phyloP scores from a whole-genome alignment of 345 rosid species.

The Crucihimalaya himalaica region DNA sequence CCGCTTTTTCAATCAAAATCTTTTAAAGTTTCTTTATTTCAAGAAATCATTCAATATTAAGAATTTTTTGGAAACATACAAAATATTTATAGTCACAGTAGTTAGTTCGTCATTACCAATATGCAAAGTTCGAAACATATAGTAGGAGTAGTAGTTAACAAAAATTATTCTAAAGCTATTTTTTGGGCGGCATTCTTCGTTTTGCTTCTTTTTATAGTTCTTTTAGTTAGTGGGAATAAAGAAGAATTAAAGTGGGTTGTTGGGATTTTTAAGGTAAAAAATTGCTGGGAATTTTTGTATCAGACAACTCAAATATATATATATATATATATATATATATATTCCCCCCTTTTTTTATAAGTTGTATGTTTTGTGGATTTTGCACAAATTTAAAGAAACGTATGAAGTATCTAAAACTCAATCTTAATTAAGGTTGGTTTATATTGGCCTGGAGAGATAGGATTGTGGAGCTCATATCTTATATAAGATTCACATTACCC shows the following conservation, averaged over 20 bases:
- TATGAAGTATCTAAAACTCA: neutral
- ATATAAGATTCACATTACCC: neutral
- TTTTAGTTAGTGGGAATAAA: constrained; percentile 39
- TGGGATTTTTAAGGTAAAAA: constrained; percentile 32
- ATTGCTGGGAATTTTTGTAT: constrained; percentile 1
- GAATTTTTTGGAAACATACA: neutral
- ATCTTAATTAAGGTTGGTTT: neutral
- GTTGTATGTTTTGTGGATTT: neutral
- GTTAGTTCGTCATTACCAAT: constrained; percentile 20
- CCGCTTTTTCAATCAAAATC: constrained; percentile 3
- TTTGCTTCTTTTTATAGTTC: constrained; percentile 41
- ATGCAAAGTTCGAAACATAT: constrained; percentile 32
- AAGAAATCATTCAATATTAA: neutral
- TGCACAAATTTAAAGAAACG: neutral
- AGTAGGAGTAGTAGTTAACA: too few relatives aligned
- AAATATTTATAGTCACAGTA: neutral
- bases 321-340: too few relatives aligned
- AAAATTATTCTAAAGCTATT: constrained; percentile 30
- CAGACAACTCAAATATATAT: neutral
- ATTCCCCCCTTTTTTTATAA: too few relatives aligned
- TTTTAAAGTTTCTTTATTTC: neutral
- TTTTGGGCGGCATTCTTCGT: constrained; percentile 34
- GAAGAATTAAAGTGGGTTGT: constrained; percentile 39
- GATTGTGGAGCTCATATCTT: neutral
- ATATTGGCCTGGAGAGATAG: neutral